Conservation (phyloP, 805 yeast species). For the Metschnikowia kofuensis region DNA sequence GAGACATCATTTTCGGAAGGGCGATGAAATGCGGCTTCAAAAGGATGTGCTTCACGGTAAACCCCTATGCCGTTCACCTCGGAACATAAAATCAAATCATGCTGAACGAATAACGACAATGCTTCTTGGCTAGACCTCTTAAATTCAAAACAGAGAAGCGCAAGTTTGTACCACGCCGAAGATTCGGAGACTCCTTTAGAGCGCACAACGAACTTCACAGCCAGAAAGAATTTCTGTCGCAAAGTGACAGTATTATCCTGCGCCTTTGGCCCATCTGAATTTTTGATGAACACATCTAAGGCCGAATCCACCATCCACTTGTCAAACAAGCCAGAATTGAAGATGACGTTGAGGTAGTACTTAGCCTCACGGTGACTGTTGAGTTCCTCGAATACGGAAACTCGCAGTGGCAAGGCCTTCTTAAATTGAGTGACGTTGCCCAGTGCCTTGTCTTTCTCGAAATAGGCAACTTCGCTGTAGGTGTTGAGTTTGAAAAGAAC, state of each 20-base stretch:
- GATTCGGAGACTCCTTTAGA: slow-evolving; percentile 29
- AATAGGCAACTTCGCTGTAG: slow-evolving; percentile 16
- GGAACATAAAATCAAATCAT: slow-evolving; percentile 18
- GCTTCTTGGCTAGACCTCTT: slow-evolving; percentile 59
- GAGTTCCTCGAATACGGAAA: slow-evolving; percentile 5
- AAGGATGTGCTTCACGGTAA: slow-evolving; percentile 31
- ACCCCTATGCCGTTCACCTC: slow-evolving; percentile 35
- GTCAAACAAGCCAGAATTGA: slow-evolving; percentile 50
- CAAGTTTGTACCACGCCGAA: slow-evolving; percentile 66
- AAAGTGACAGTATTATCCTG: slow-evolving; percentile 13
- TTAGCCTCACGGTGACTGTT: slow-evolving; percentile 6
- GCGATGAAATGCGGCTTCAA: slow-evolving; percentile 22
- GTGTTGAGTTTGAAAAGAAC: slow-evolving; percentile 66
- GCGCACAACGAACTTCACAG: slow-evolving; percentile 10
- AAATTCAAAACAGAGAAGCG: slow-evolving; percentile 69
- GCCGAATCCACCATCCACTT: slow-evolving; percentile 50
- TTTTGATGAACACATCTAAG: slow-evolving; percentile 47
- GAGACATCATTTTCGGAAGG: slow-evolving; percentile 19
- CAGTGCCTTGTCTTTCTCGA: slow-evolving; percentile 3
- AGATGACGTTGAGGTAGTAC: slow-evolving; percentile 25
- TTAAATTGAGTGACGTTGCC: background rate
- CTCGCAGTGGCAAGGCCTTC: slow-evolving; percentile 38
- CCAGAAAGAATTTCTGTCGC: slow-evolving; percentile 23
- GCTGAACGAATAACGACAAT: slow-evolving; percentile 33
- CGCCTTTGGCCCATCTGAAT: slow-evolving; percentile 23